Base-by-base conservation (phyloP, 176 grass and related monocot genomes). In the Musa acuminata region DNA sequence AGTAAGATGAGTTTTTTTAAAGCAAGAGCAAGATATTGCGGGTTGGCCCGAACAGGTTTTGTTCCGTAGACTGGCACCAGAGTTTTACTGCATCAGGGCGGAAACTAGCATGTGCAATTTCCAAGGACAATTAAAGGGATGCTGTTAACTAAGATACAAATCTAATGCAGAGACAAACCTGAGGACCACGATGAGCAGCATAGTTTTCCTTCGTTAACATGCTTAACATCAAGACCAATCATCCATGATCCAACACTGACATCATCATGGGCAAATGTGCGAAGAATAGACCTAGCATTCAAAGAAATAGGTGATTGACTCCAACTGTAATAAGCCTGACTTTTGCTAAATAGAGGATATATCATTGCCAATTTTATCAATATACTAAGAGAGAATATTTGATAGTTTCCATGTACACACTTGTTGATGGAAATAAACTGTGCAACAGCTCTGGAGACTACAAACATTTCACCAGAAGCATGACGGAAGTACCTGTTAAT, bases 361-460 rank as follows among this genome's bases (percentile, higher is more conserved):
- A 65, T 25, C n/a, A 65, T 65, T 25, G 23, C 63, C 23, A 25
- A 69, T 8, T 43, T 11, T 8, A 14, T 27, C 63, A 29, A 43
- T 43, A 43, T 43, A 43, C 35, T 43, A 43, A 43, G 35, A 6
- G 4, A 6, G 35, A 43, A 43, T 43, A 63, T 64, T 64, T 49
- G 59, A 11, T 62, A 72, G 16, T 1, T 27, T 58, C 23, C 35
- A 12, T 35, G 14, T 80, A 75, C 74, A 75, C 83, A 99, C 95
- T 74, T 99, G 72, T 99, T 94, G 85, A 99, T 99, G 73, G 95
- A 93, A 87, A 99, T 89, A 86, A 99, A 99, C 60, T 94, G 90
- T 83, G 95, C 91, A 66, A 99, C 8, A 51, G 91, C 88, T 92
- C 91, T 93, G 21, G 95, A 99, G 79, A 99, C 84, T 25, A 99